phyloP scores from a whole-genome alignment of 148 eudicot genomes.

The Gaultheria prostrata region DNA sequence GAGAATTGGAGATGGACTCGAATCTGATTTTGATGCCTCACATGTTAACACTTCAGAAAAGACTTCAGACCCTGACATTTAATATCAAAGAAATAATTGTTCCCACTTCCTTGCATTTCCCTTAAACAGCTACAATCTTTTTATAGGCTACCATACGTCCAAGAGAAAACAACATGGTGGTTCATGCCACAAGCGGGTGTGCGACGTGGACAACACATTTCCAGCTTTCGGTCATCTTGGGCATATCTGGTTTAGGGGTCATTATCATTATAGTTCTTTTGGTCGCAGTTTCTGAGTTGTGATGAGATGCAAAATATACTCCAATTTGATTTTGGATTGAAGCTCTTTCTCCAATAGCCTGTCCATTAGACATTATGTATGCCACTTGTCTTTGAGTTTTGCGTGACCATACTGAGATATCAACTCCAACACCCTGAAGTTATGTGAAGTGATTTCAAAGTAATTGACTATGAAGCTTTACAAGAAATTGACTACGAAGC shows the following conservation, averaged over 20 bases:
- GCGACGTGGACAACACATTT: background rate
- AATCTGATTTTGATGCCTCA: no score
- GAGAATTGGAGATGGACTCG: no score
- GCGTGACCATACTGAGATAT: background rate
- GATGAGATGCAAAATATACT: background rate
- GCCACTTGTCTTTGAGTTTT: background rate
- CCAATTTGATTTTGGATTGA: background rate
- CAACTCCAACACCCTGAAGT: background rate
- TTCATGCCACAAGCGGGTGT: background rate
- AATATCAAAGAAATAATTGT: background rate
- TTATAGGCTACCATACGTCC: background rate
- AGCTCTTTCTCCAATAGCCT: background rate
- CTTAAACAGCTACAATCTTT: background rate
- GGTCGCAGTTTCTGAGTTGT: background rate
- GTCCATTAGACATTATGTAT: background rate
- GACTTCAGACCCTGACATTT: no score
- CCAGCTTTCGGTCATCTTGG: constrained; percentile 1
- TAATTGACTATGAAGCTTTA: background rate
- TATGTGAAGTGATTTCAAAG: background rate
- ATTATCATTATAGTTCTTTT: no score
- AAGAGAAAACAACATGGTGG: background rate
- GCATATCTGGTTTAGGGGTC: background rate
- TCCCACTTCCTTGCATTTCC: background rate
- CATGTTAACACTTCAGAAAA: no score
- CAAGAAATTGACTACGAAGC: no score